These are phyloP conservation scores for Glycine soja DNA, from an alignment of 306 rosid genomes.

Conservation along the genomic window DNA sequence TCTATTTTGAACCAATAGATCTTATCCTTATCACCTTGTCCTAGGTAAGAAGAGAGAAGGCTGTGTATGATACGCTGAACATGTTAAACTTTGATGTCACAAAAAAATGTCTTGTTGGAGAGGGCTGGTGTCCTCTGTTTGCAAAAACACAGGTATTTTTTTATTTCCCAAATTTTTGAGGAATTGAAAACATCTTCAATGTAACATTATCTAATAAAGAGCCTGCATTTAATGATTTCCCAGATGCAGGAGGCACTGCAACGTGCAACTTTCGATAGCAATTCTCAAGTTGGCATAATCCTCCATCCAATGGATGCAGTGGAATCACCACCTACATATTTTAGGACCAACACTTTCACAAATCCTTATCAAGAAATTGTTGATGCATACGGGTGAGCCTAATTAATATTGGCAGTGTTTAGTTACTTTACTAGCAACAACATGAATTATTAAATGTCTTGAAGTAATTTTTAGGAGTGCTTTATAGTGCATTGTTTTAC, in stretches of 20 bases:
- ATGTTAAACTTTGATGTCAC: constrained; percentile 98
- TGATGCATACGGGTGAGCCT: constrained; percentile 98
- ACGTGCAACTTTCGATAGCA: constrained; percentile 98
- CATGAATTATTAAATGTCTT: constrained; percentile 36
- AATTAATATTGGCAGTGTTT: constrained; percentile 37
- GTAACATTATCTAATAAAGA: constrained; percentile 30
- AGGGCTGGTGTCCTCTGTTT: constrained; percentile 97
- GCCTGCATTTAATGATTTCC: constrained; percentile 44
- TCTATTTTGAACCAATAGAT: constrained; percentile 44
- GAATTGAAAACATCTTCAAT: constrained; percentile 30
- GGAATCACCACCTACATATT: constrained; percentile 97
- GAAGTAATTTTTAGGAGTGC: constrained; percentile 36
- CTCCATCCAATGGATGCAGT: constrained; percentile 85
- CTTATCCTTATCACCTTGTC: constrained; percentile 53
- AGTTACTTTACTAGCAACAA: constrained; percentile 13
- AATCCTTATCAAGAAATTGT: constrained; percentile 95
- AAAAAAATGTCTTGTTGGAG: constrained; percentile 98
- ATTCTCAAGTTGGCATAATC: constrained; percentile 95
- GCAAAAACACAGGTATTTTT: constrained; percentile 79
- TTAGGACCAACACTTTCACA: constrained; percentile 93
- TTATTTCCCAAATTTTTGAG: constrained; percentile 5
- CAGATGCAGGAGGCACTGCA: constrained; percentile 95
- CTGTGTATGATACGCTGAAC: constrained; percentile 92
- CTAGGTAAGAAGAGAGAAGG: constrained; percentile 98
- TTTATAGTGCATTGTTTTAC: constrained; percentile 33